Evolutionary conservation across 2,329 filamentous ascomycete genomes (phyloP).

Genomic region (Massarina eburnea): DNA sequence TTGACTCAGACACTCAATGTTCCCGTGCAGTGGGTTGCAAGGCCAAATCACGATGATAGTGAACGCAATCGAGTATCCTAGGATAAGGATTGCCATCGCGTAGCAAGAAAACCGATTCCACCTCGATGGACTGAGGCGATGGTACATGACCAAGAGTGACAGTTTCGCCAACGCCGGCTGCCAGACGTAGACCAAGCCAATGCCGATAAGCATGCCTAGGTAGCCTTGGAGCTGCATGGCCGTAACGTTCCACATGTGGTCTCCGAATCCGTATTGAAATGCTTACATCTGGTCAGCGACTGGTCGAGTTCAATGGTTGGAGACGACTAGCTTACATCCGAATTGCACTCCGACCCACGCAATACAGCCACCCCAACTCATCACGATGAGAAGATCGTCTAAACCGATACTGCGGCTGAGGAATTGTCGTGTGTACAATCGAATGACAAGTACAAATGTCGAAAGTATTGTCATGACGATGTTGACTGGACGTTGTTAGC

Average conservation of each 20-base stretch:
- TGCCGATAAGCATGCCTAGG: constrained; percentile 15
- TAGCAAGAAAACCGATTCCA: constrained; percentile 15
- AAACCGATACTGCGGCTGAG: no score
- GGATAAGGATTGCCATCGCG: constrained; percentile 12
- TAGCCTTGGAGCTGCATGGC: constrained; percentile 10
- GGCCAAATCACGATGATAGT: no score
- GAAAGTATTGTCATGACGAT: no score
- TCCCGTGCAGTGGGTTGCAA: no score
- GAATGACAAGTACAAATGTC: no score
- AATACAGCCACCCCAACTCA: no score
- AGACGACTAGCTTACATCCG: background rate
- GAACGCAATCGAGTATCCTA: constrained; percentile 19
- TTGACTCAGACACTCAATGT: no score
- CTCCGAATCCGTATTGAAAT: constrained; percentile 21
- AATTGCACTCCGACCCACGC: background rate
- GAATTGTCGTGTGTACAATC: no score
- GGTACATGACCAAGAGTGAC: constrained; percentile 21
- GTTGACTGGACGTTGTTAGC: no score
- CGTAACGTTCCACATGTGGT: constrained; percentile 22
- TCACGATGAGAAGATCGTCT: no score
- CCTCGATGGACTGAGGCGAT: constrained; percentile 16
- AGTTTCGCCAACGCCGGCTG: constrained; percentile 23
- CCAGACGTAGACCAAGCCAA: constrained; percentile 22
- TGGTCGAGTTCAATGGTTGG: background rate
- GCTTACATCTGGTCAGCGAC: constrained; percentile 7